Evolutionary conservation across 345 rosid species (phyloP).

Genomic region (Melaleuca alternifolia): DNA sequence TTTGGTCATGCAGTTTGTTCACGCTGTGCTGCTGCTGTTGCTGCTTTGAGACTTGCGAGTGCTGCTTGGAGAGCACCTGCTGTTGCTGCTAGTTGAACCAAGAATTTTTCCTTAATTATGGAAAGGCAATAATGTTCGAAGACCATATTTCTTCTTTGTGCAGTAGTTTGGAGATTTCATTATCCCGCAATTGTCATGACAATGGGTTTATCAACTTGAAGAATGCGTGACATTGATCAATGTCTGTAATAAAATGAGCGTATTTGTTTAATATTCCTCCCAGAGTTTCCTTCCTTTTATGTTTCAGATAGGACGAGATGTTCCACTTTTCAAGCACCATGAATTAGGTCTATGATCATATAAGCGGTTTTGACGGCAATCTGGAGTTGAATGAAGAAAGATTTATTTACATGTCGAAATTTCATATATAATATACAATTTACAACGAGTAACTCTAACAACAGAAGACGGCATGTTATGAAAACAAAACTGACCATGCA

Average conservation of each 20-base stretch:
- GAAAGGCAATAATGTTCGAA: neutral
- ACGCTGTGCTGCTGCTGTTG: constrained; percentile 36
- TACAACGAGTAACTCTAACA: neutral
- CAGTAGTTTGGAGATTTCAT: neutral
- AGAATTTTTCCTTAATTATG: neutral
- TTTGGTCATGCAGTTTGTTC: constrained; percentile 19
- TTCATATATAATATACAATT: neutral
- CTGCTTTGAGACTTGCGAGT: constrained; percentile 27
- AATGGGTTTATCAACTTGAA: neutral
- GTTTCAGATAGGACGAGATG: neutral
- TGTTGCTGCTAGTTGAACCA: constrained; percentile 5
- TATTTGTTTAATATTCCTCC: neutral
- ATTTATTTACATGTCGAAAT: neutral
- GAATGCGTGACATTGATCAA: neutral
- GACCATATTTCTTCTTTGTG: neutral
- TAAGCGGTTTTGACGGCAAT: neutral
- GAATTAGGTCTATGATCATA: neutral
- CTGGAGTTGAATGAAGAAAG: neutral
- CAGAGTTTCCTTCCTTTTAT: neutral
- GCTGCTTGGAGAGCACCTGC: constrained; percentile 18
- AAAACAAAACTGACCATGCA: neutral
- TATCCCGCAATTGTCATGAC: neutral
- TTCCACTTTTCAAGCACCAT: neutral
- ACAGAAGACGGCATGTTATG: neutral
- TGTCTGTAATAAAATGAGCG: neutral